Evolutionary conservation across 306 rosid genomes (phyloP), one percentile per base, ranked within the genome.

Genomic region (Sicyos edulis): DNA sequence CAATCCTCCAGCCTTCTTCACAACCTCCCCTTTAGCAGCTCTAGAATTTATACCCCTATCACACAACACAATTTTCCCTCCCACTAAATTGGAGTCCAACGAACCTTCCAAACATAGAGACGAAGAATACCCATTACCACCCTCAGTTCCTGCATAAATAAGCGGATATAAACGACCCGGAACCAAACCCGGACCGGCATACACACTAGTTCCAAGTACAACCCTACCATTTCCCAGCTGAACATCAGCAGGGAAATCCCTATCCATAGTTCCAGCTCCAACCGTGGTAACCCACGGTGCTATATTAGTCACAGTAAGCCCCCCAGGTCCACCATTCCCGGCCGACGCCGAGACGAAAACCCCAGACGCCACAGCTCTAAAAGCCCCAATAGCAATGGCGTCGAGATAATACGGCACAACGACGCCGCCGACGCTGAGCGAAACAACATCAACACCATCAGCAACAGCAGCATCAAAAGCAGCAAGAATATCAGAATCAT

Each of bases 231-330:
- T 86, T 8, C 96, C 97, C 45, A 92, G 96, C 87, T 76, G 86
- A 15, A 92, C 97, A 67, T 86, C 71, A 5, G 97, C 96, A 0
- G 97, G 97, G 4, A 91, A 91, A 78, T 91, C 95, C 29, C 97
- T 73, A 11, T 91, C 97, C 11, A 91, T 87, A 0, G 97, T 89
- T n/a, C 97, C 97, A 1, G 97, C 97, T 40, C 97, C 97, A 0
- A 91, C 97, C 0, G 96, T 87, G 9, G 96, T 88, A 0, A 92
- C 93, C 97, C 97, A 92, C 0, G 97, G 97, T 1, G 97, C 90
- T 2, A 89, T 89, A 55, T 92, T 92, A 15, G 95, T 87, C 12
- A 89, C 97, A 0, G 91, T 82, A 6, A 89, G 92, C 13, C 86
- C 95, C 0, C 97, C 97, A 5, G 97, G 97, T 0, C 97, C 97